phyloP scores from a whole-genome alignment of 2,329 filamentous ascomycete species.

The Apiospora phragmitis region DNA sequence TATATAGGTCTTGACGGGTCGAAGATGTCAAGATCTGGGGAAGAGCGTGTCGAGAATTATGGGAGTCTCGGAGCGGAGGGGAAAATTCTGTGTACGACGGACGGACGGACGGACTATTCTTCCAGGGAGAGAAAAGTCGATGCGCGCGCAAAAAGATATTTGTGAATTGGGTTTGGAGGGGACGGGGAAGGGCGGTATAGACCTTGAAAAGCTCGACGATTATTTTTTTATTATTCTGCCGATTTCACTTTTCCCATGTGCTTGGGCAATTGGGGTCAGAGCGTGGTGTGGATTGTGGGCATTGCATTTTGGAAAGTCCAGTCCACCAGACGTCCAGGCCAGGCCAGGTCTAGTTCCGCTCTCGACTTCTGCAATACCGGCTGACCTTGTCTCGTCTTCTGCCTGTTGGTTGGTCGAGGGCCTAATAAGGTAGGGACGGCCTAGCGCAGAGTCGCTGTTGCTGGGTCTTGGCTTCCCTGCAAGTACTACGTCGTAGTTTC shows the following conservation, averaged over 20 bases:
- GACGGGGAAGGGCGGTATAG: constrained; percentile 4
- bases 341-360: neutral
- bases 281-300: constrained; percentile 1
- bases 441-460: constrained; percentile 1
- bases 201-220: neutral
- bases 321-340: neutral
- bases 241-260: constrained; percentile 8
- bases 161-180: constrained; percentile 8
- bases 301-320: constrained; percentile 1
- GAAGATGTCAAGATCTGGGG: constrained; percentile 5
- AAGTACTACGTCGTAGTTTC: constrained; percentile 5
- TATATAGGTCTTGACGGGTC: neutral
- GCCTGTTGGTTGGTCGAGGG: neutral
- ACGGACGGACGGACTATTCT: neutral
- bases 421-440: constrained; percentile 8
- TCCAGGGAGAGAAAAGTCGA: neutral
- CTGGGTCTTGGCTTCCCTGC: constrained; percentile 8
- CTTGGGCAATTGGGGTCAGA: constrained; percentile 7
- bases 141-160: constrained; percentile 4
- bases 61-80: constrained; percentile 2
- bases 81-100: constrained; percentile 7
- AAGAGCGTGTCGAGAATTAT: neutral
- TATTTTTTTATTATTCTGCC: constrained; percentile 5
- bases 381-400: neutral
- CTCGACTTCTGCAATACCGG: neutral